phyloP scores from a whole-genome alignment of 1,284 basidiomycete genomes.

The Melampsora allii-populina region DNA sequence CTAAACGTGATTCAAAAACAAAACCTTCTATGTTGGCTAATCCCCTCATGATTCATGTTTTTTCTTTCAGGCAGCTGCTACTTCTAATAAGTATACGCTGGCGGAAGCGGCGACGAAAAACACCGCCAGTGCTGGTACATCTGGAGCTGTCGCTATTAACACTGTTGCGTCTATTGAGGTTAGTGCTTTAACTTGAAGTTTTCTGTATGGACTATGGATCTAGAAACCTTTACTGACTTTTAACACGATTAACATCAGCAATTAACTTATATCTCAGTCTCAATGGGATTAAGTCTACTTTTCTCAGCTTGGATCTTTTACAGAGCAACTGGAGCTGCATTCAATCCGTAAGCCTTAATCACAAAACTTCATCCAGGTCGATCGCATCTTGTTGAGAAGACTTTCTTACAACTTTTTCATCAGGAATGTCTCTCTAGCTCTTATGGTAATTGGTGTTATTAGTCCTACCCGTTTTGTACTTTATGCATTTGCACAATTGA shows the following conservation, averaged over 20 bases:
- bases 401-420: neutral
- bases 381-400: no score
- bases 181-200: no score
- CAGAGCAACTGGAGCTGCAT: constrained; percentile 62
- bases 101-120: constrained; percentile 1
- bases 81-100: constrained; percentile 7
- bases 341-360: constrained; percentile 48
- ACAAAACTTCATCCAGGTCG: no score
- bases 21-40: no score
- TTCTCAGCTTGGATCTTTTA: constrained; percentile 71
- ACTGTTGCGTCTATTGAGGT: constrained; percentile 36
- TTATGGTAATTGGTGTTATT: constrained; percentile 63
- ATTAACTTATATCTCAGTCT: constrained; percentile 62
- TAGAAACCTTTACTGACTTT: no score
- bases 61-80: constrained; percentile 23
- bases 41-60: no score
- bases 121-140: neutral
- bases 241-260: constrained; percentile 16
- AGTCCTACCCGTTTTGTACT: constrained; percentile 63
- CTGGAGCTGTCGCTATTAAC: constrained; percentile 24
- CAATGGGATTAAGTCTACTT: constrained; percentile 66
- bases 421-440: constrained; percentile 64
- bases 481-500: constrained; percentile 61
- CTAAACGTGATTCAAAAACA: no score
- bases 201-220: no score